Conservation (phyloP, 768 basidiomycete genomes). For the Lentinula lateritia region DNA sequence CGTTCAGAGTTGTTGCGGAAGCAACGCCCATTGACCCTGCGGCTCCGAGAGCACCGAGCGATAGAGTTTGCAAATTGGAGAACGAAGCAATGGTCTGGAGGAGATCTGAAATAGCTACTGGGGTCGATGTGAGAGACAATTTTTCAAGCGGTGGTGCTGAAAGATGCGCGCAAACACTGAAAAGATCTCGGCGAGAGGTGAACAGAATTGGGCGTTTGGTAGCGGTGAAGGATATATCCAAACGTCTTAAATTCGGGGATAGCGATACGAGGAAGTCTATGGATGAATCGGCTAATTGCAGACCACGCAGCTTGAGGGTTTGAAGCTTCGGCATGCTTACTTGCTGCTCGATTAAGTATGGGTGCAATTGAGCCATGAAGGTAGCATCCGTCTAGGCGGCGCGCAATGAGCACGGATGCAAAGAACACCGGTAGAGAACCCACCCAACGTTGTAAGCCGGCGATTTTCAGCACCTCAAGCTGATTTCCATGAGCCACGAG, state of each 20-base stretch:
- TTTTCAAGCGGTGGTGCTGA: conserved; percentile 40
- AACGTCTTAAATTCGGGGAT: conserved; percentile 45
- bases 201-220: conserved; percentile 32
- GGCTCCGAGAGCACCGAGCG: conserved; percentile 55
- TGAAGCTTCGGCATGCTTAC: conserved; percentile 34
- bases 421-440: conserved; percentile 12
- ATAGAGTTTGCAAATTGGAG: conserved; percentile 40
- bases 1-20: conserved; percentile 51
- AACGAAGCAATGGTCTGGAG: conserved; percentile 31
- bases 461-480: conserved; percentile 55
- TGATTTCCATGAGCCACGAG: conserved; percentile 30
- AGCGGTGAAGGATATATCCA: conserved; percentile 64
- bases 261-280: conserved; percentile 34
- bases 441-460: conserved; percentile 60
- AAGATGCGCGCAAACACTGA: not conserved
- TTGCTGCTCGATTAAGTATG: conserved; percentile 14
- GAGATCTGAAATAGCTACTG: conserved; percentile 33
- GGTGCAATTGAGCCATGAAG: conserved; percentile 38
- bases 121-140: conserved; percentile 57
- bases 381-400: conserved; percentile 48
- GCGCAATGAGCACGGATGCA: not conserved
- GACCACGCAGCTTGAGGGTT: conserved; percentile 56
- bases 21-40: conserved; percentile 38
- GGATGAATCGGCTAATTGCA: conserved; percentile 43
- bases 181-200: conserved; percentile 6